Conservation (phyloP, 2,329 filamentous ascomycete genomes). For the Chalara sp. region DNA sequence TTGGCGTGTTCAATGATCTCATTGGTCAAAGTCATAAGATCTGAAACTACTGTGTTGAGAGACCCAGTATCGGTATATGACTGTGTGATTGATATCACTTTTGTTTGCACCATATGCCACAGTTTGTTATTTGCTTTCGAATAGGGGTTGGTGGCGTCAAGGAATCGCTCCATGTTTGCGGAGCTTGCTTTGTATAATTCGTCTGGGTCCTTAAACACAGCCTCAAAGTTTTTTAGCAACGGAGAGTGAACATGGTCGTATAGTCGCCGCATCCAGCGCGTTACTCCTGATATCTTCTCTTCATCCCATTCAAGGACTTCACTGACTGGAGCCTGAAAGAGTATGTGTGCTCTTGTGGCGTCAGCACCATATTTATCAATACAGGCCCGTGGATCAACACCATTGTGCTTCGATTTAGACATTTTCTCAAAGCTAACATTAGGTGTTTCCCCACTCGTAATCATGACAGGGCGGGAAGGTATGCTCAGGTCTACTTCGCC, state of each 20-base stretch:
- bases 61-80: conserved; percentile 67
- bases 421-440: conserved; percentile 78
- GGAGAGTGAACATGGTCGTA: conserved; percentile 10
- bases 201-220: too few species aligned
- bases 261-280: conserved; percentile 71
- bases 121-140: conserved; percentile 30
- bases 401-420: conserved; percentile 93
- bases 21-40: conserved; percentile 78
- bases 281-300: conserved; percentile 71
- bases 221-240: background rate
- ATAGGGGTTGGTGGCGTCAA: conserved; percentile 7
- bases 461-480: conserved; percentile 51
- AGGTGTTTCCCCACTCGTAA: conserved; percentile 49
- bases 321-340: conserved; percentile 80
- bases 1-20: conserved; percentile 40
- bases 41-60: conserved; percentile 77
- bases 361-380: conserved; percentile 75
- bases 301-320: conserved; percentile 88
- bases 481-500: conserved; percentile 63
- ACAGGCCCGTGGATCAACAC: conserved; percentile 71
- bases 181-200: background rate
- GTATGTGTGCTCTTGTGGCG: conserved; percentile 75
- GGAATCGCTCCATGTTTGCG: background rate
- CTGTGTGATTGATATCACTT: conserved; percentile 58
- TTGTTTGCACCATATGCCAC: conserved; percentile 61